Conservation (phyloP, 2,329 filamentous ascomycete species). For the Fusarium camptoceras region DNA sequence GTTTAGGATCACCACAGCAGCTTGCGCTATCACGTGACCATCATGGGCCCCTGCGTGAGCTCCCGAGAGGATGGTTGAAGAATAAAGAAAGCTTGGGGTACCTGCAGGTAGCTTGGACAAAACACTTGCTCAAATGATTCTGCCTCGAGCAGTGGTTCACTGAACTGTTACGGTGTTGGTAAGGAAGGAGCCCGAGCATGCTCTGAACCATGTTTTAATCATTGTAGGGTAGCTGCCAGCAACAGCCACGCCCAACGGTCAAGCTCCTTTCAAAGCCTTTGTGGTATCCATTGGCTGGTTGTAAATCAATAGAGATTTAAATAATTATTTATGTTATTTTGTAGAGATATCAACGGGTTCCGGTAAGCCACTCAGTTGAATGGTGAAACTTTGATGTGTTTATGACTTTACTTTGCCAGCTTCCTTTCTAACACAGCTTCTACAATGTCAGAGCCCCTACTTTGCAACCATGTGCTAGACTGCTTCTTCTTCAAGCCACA, state of each 20-base stretch:
- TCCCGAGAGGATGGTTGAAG: background rate
- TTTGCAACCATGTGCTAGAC: background rate
- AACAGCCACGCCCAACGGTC: background rate
- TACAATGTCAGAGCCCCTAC: too few relatives aligned
- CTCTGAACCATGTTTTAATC: background rate
- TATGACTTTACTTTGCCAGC: too few relatives aligned
- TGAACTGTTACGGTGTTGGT: background rate
- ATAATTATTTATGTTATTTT: background rate
- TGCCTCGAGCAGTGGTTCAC: background rate
- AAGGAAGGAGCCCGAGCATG: background rate
- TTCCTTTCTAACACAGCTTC: background rate
- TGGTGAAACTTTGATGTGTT: background rate
- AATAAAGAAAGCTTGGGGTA: too few relatives aligned
- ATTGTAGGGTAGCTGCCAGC: background rate
- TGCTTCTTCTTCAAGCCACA: background rate
- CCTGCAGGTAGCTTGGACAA: too few relatives aligned
- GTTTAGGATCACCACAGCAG: conserved; percentile 42
- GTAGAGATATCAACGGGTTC: background rate
- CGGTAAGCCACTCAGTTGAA: background rate
- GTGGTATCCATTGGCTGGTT: background rate
- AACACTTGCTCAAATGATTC: background rate
- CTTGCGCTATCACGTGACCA: conserved; percentile 38
- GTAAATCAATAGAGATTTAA: too few relatives aligned
- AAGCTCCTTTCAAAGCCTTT: too few relatives aligned
- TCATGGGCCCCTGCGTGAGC: background rate